Base-by-base conservation (phyloP, 2,329 filamentous ascomycete species). In the Coniochaeta pulveracea region DNA sequence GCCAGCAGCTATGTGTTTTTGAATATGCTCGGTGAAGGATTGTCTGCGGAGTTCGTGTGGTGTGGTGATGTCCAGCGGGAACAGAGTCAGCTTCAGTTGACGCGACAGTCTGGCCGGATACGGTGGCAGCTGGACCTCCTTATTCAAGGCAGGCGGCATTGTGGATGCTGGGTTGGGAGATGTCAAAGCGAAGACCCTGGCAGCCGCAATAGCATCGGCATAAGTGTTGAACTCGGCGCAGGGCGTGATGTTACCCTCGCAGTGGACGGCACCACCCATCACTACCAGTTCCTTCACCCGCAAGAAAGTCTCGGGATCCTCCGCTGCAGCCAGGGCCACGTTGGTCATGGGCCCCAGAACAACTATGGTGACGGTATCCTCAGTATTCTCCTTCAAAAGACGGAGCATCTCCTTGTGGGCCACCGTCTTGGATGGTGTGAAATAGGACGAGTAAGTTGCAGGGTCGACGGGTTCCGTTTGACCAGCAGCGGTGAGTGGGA, bases 201-300 rank as follows among this genome's bases (percentile, higher is more conserved):
- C 83, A 1, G 82, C 74, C 18, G 84, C 82, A 25, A 84, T 69
- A 14, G 82, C 68, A 53, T 98, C 93, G 37, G 91, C 88, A 50
- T 85, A 93, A 37, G 81, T 82, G 63, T 98, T 98, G 71, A 98
- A 98, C 55, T 98, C 91, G 41, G 84, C 85, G 10, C 80, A 73
- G 2, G 91, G 89, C 28, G 76, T 78, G 49, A 84, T 76, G 55
- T 98, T 98, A 45, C 91, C 91, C 33, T 77, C 70, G 27, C 76
- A 61, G 38, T 82, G 68, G 34, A 98, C 72, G 16, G 84, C 79
- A 38, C 91, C 91, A 38, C 89, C 91, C 91, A 98, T 98, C 29
- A 95, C 83, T 4, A 94, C 80, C 3, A 98, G 72, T 56, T 96
- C 86, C 55, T 93, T 93, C 31, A 78, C 84, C 26, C 77, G 76